Evolutionary conservation across 2,329 filamentous ascomycete genomes (phyloP), one percentile per base, ranked within the genome.

Genomic region (Beauveria varroae): DNA sequence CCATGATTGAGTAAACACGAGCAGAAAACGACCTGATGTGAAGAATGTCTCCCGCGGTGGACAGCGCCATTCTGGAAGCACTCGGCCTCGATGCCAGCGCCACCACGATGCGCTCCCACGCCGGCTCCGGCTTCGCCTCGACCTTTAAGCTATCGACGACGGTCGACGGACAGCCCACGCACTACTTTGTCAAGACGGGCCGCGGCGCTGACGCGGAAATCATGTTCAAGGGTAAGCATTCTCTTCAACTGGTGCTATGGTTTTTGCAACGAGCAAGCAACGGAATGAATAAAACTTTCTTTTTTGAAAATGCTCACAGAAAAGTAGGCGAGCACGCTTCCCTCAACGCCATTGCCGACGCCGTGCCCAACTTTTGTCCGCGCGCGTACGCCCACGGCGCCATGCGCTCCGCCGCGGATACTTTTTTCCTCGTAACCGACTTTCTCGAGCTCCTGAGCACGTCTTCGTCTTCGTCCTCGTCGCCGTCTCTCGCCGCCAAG

Each of bases 291-390:
- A 75, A 78, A 73, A 14, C 5, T 12, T 2, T 30, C 3, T 10
- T 10, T 10, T 34, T 34, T 37, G 88, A 86, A 86, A 40, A 30
- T 52, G 16, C 28, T 72, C 18, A 41, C 26, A 30, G 72, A 74
- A 65, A 66, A 14, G 2, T 68, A 84, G 90, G 93, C 63, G 93
- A 97, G 74, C 88, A 91, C 70, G 83, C 84, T 55, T 96, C 91
- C 3, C 84, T 97, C 60, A 93, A 92, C 69, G 90, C 91, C 59
- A 90, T 98, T 66, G 83, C 91, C 70, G 70, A 78, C 51, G 79
- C 79, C 16, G 88, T 95, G 0, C 89, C 91, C 1, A 82, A 82
- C 37, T 83, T 97, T 58, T 93, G 90, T 69, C 92, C 93, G 0
- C 79, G 80, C 52, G 88, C 90, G 0, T 81, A 91, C 70, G 90